These are phyloP conservation scores for Aspergillus carbonarius DNA, from an alignment of 2,329 filamentous ascomycete species.

Conservation along the genomic window DNA sequence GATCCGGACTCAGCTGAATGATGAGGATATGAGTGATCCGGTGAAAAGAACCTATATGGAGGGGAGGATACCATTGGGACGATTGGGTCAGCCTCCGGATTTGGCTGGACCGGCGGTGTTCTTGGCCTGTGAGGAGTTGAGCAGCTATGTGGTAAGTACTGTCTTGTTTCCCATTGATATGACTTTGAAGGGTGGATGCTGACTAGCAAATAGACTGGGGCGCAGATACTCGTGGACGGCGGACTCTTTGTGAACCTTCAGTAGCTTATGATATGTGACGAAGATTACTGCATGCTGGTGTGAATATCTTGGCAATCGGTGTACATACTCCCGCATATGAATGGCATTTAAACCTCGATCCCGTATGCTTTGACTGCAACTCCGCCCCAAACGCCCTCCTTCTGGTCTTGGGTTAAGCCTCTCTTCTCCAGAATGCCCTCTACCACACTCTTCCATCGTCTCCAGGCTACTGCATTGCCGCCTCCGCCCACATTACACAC, in stretches of 20 bases:
- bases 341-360: constrained; percentile 21
- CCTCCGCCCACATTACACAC: constrained; percentile 72
- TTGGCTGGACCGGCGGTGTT: constrained; percentile 83
- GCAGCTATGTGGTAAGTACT: constrained; percentile 64
- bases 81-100: constrained; percentile 71
- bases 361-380: constrained; percentile 71
- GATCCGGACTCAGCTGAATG: constrained; percentile 79
- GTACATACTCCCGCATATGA: not conserved
- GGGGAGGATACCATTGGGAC: constrained; percentile 72
- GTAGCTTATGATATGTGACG: constrained; percentile 36
- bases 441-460: constrained; percentile 71
- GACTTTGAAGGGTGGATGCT: not conserved
- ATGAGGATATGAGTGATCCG: constrained; percentile 73
- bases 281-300: not conserved
- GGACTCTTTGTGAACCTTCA: constrained; percentile 88
- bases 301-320: not conserved
- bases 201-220: constrained; percentile 58
- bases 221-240: constrained; percentile 82
- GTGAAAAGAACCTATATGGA: constrained; percentile 77
- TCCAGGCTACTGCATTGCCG: constrained; percentile 63
- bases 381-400: constrained; percentile 67
- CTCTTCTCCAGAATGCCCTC: constrained; percentile 58
- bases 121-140: constrained; percentile 74
- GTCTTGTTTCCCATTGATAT: not conserved
- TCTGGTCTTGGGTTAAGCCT: constrained; percentile 59